A percentile compares a stretch with the other conserved stretches of the same genome.
phyloP scores from a whole-genome alignment of 2,329 filamentous ascomycete species.

The Fusarium sp. region DNA sequence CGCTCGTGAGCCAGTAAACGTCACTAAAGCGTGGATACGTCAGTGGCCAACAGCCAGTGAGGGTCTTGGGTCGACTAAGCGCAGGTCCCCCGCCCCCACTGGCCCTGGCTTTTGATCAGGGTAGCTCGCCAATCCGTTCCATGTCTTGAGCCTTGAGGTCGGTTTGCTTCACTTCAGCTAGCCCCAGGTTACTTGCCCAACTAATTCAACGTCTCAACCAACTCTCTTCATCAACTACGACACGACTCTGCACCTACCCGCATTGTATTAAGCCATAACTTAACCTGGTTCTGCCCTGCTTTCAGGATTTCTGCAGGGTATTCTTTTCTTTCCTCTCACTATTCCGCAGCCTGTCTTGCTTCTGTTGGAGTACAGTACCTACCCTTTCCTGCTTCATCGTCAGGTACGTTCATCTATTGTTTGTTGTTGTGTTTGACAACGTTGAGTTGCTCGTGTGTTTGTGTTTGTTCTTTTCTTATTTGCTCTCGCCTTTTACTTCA shows the following conservation, averaged over 20 bases:
- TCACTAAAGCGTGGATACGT: constrained; percentile 30
- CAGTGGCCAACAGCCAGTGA: constrained; percentile 33
- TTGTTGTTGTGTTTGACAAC: constrained; percentile 11
- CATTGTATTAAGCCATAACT: constrained; percentile 15
- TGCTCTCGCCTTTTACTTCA: background rate
- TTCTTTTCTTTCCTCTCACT: background rate
- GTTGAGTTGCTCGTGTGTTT: background rate
- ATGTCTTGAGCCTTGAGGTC: background rate
- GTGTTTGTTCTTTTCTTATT: background rate
- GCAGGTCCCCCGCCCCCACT: constrained; percentile 35
- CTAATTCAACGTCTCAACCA: constrained; percentile 20
- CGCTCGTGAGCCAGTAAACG: constrained; percentile 29
- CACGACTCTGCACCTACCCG: constrained; percentile 29
- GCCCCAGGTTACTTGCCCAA: constrained; percentile 20
- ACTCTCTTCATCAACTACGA: constrained; percentile 38
- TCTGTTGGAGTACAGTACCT: constrained; percentile 7
- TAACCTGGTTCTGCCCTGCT: constrained; percentile 16
- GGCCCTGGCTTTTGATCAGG: constrained; percentile 17
- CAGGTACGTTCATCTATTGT: constrained; percentile 29
- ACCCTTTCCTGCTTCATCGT: constrained; percentile 9
- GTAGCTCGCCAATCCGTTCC: constrained; percentile 10
- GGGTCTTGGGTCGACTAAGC: constrained; percentile 16
- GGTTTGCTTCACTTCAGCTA: constrained; percentile 3
- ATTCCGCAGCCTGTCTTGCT: constrained; percentile 1
- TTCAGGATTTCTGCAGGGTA: background rate